A percentile compares a stretch with the other conserved stretches of the same genome.
These are phyloP conservation scores for Cutaneotrichosporon sp. DNA, from an alignment of 1,284 basidiomycete species.

Conservation along the genomic window DNA sequence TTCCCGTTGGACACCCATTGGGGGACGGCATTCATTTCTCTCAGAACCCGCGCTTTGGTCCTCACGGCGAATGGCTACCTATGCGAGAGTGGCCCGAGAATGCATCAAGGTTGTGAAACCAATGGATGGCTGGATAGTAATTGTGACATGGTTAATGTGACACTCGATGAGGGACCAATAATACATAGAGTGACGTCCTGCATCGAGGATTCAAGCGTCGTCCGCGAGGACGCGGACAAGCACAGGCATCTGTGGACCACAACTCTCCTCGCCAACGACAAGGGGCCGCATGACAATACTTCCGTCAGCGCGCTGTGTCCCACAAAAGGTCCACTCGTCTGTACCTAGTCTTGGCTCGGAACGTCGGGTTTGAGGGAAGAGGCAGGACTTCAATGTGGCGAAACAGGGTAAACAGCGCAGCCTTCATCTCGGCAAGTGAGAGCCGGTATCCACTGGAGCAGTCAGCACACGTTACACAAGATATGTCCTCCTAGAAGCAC, in stretches of 20 bases:
- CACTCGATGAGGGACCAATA: no score
- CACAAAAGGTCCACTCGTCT: no score
- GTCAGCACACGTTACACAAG: background rate
- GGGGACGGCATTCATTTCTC: conserved; percentile 42
- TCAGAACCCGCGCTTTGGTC: conserved; percentile 43
- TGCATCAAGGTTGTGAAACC: conserved; percentile 28
- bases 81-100: conserved; percentile 42
- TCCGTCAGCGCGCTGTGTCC: background rate
- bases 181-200: no score
- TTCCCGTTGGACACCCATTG: conserved; percentile 40
- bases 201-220: no score
- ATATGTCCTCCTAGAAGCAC: background rate
- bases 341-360: conserved; percentile 19
- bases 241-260: conserved; percentile 46
- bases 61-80: conserved; percentile 44
- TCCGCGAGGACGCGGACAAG: conserved; percentile 18
- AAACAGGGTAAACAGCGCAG: conserved; percentile 57
- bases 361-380: conserved; percentile 37
- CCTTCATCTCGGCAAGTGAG: conserved; percentile 63
- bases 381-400: conserved; percentile 57
- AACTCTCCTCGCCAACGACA: conserved; percentile 39
- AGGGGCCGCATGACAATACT: conserved; percentile 45
- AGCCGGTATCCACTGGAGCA: conserved; percentile 57
- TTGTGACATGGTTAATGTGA: no score
- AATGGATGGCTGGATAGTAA: background rate